These are phyloP conservation scores for Backusella circina DNA, from an alignment of 192 early-diverging fungal genomes.

Conservation along the genomic window DNA sequence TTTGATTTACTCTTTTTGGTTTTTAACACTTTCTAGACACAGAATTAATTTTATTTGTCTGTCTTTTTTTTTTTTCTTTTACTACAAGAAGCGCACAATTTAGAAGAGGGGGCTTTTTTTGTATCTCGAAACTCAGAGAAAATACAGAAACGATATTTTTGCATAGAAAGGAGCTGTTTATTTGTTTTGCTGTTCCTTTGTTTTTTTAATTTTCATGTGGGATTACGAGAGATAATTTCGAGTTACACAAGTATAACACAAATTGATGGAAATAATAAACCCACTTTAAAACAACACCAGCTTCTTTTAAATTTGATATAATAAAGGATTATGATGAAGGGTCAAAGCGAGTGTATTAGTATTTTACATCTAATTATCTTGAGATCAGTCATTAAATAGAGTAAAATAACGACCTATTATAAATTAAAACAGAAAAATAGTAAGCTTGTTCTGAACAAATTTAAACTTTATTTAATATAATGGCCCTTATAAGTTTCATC, in stretches of 20 bases:
- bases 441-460: not conserved
- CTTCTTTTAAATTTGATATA: not conserved
- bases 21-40: not conserved
- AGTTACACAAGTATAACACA: not conserved
- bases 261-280: not conserved
- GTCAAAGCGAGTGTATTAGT: not conserved
- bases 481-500: not conserved
- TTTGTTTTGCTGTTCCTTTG: not conserved
- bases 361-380: not conserved
- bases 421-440: not conserved
- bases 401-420: not conserved
- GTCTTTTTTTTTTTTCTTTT: not conserved
- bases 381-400: not conserved
- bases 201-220: not conserved
- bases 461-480: not conserved
- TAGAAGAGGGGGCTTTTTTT: not conserved
- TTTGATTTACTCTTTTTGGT: not conserved
- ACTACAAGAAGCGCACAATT: not conserved
- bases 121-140: not conserved
- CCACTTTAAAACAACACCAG: not conserved
- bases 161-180: not conserved
- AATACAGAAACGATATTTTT: not conserved
- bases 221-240: not conserved
- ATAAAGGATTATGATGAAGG: not conserved
- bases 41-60: not conserved